A percentile compares a stretch with the other conserved stretches of the same genome.
Evolutionary conservation across 345 rosid species (phyloP).

Genomic region (Hypericum perforatum): DNA sequence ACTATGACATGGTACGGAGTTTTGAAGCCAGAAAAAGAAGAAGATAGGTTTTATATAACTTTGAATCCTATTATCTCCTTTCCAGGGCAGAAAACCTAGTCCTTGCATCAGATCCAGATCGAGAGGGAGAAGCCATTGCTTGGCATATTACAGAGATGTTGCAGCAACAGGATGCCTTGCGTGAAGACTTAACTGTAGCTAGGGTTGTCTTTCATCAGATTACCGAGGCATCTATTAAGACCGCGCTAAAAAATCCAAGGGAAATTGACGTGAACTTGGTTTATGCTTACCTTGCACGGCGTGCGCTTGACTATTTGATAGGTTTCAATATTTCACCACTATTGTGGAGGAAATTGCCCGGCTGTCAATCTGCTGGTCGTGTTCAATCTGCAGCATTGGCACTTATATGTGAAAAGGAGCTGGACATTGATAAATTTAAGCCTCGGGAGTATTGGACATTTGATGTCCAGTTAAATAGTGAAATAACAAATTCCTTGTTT

Average conservation of each 20-base stretch:
- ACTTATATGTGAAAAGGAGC: constrained; percentile 86
- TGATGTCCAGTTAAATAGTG: constrained; percentile 38
- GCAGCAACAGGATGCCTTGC: constrained; percentile 86
- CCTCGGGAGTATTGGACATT: constrained; percentile 83
- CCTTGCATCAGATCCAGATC: constrained; percentile 99
- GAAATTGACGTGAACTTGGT: constrained; percentile 79
- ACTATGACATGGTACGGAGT: no score
- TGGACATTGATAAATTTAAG: constrained; percentile 77
- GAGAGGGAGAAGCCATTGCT: constrained; percentile 99
- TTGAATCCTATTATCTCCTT: constrained; percentile 21
- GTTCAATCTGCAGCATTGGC: constrained; percentile 97
- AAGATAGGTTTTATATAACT: constrained; percentile 1
- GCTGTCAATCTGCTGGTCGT: constrained; percentile 96
- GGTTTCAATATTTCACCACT: constrained; percentile 93
- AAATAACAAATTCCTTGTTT: constrained; percentile 19
- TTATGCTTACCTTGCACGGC: constrained; percentile 87
- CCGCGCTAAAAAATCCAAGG: constrained; percentile 71
- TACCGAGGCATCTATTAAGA: constrained; percentile 82
- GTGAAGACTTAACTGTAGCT: constrained; percentile 53
- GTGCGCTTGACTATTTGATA: constrained; percentile 93
- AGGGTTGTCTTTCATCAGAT: constrained; percentile 96
- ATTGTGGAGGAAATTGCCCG: constrained; percentile 93
- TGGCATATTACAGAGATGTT: constrained; percentile 99
- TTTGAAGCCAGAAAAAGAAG: no score
- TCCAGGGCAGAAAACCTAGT: constrained; percentile 91